Conservation (phyloP, 2,329 filamentous ascomycete species). For the Grosmannia penicillata region DNA sequence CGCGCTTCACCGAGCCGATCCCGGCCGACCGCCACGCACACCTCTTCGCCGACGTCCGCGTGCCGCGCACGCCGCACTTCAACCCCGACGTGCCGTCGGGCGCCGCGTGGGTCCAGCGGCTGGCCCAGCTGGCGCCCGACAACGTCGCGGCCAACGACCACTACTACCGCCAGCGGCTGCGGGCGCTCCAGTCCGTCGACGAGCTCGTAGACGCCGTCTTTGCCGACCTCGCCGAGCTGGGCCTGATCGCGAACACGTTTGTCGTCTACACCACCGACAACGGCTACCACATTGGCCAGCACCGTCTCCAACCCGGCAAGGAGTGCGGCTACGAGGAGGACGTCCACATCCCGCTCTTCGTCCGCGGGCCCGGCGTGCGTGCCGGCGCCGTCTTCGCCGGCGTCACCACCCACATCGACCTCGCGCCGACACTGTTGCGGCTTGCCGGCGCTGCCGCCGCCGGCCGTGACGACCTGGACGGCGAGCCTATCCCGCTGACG, state of each 20-base stretch:
- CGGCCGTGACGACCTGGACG: slow-evolving; percentile 35
- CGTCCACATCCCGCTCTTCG: slow-evolving; percentile 42
- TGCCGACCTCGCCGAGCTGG: slow-evolving; percentile 26
- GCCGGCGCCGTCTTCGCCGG: slow-evolving; percentile 23
- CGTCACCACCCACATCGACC: slow-evolving; percentile 45
- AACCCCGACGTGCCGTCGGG: slow-evolving; percentile 40
- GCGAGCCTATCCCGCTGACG: slow-evolving; percentile 29
- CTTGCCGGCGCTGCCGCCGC: slow-evolving; percentile 19
- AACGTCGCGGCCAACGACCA: slow-evolving; percentile 32
- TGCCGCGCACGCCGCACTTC: slow-evolving; percentile 50
- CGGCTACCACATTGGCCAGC: slow-evolving; percentile 43
- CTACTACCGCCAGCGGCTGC: slow-evolving; percentile 35
- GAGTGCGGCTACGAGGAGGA: slow-evolving; percentile 43
- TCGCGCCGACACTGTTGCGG: slow-evolving; percentile 43
- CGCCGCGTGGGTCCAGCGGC: slow-evolving; percentile 30
- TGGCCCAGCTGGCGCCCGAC: slow-evolving; percentile 24
- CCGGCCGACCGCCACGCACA: slow-evolving; percentile 45
- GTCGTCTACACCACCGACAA: slow-evolving; percentile 45
- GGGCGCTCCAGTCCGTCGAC: slow-evolving; percentile 37
- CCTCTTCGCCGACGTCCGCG: slow-evolving; percentile 42
- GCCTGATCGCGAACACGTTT: slow-evolving; percentile 46
- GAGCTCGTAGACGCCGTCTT: slow-evolving; percentile 36
- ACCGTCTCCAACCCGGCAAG: slow-evolving; percentile 43
- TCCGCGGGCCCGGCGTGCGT: slow-evolving; percentile 41
- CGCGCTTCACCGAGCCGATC: slow-evolving; percentile 30